Evolutionary conservation across 805 yeast genomes (phyloP), one percentile per base, ranked within the genome.

Genomic region (Torulaspora indica): DNA sequence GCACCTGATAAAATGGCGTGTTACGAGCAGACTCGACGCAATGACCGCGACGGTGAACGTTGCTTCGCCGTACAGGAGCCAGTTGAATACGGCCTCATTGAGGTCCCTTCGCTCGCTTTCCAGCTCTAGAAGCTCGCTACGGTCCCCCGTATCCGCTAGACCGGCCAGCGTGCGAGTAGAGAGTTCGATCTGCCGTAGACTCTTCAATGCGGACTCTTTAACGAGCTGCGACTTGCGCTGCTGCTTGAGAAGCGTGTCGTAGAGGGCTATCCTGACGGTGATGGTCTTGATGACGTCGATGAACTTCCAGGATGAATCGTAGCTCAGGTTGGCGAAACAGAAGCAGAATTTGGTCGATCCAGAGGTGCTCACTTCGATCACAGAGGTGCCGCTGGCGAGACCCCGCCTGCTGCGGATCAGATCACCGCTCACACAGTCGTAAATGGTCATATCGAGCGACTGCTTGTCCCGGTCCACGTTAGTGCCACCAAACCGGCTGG

Each of bases 261-360:
- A 39, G 7, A 48, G 38, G 5, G 50, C 53, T 8, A 61, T 38
- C 12, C 49, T 44, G 7, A 61, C 31, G 5, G 56, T 35, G 15
- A 62, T 47, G 12, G 40, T 41, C 38, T 58, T 58, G 14, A 44
- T 49, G 7, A 48, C 37, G 42, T 63, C 66, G 10, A 54, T 41
- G 13, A 60, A 52, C 9, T 50, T 42, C 73, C 73, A 69, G 3
- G 72, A 66, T 2, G 57, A 53, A 49, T 69, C 72, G 29, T 37
- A 54, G 6, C 62, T 60, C 13, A 48, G 24, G 43, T 68, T 67
- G 5, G 46, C 36, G 13, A 67, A 51, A 45, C 72, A 68, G 2
- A 67, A 22, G 10, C 52, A 52, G 28, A 65, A 43, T 7, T 20
- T 24, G 2, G 38, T 35, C 25, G 46, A 34, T 8, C 27, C 33